These are phyloP conservation scores for Colletotrichum sansevieriae DNA, from an alignment of 2,329 filamentous ascomycete genomes.

Conservation along the genomic window DNA sequence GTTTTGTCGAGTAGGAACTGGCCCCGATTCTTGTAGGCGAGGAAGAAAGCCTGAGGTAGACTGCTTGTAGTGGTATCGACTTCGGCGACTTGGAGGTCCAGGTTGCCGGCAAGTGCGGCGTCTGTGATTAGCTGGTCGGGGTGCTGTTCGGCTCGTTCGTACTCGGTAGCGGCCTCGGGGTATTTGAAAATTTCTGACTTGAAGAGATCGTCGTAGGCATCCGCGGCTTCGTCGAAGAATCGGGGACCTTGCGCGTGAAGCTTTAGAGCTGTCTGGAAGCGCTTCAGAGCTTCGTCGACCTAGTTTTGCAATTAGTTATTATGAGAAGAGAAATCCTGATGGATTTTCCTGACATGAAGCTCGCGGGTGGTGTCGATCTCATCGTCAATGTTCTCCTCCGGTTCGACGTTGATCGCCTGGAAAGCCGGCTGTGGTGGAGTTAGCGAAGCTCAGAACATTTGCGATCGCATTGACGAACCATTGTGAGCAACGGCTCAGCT, in stretches of 20 bases:
- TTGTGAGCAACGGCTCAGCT: background rate
- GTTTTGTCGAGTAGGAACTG: constrained; percentile 88
- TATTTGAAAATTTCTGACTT: constrained; percentile 94
- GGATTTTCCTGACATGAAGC: constrained; percentile 72
- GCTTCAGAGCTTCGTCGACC: constrained; percentile 95
- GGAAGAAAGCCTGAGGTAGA: constrained; percentile 88
- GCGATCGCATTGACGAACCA: constrained; percentile 27
- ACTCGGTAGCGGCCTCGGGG: constrained; percentile 87
- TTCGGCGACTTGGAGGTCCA: constrained; percentile 71
- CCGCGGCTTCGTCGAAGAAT: constrained; percentile 80
- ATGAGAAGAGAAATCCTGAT: background rate
- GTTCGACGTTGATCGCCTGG: constrained; percentile 92
- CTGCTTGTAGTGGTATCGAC: constrained; percentile 83
- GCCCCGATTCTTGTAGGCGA: constrained; percentile 95
- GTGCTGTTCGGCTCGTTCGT: constrained; percentile 75
- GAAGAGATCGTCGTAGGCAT: constrained; percentile 88
- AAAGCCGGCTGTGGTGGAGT: constrained; percentile 70
- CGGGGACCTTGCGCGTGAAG: constrained; percentile 87
- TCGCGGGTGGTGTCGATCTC: constrained; percentile 96
- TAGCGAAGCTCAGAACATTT: constrained; percentile 8
- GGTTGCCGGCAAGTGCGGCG: constrained; percentile 60
- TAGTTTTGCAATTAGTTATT: constrained; percentile 46
- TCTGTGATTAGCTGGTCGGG: constrained; percentile 64
- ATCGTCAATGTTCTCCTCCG: constrained; percentile 89
- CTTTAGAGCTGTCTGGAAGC: constrained; percentile 92